phyloP scores from a whole-genome alignment of 1,139 yeast genomes.

The Yamadazyma mexicana region DNA sequence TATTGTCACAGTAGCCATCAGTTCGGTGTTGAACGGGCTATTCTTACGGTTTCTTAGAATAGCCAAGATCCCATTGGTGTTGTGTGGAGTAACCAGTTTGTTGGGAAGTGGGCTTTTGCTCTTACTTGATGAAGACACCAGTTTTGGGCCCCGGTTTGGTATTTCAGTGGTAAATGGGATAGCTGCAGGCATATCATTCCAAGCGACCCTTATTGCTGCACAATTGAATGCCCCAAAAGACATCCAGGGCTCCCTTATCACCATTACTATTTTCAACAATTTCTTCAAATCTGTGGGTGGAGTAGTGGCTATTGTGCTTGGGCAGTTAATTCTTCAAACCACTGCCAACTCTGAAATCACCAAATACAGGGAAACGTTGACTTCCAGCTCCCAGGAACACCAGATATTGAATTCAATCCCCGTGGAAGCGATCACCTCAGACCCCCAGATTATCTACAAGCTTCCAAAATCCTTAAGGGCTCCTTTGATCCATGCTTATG shows the following conservation, averaged over 20 bases:
- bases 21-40: slow-evolving; percentile 48
- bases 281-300: slow-evolving; percentile 51
- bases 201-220: slow-evolving; percentile 49
- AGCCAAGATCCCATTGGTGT: slow-evolving; percentile 48
- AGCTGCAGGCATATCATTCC: slow-evolving; percentile 55
- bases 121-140: slow-evolving; percentile 37
- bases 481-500: slow-evolving; percentile 28
- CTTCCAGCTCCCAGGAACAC: slow-evolving; percentile 17
- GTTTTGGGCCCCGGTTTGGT: slow-evolving; percentile 47
- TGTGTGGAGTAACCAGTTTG: slow-evolving; percentile 44
- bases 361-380: slow-evolving; percentile 16
- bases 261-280: slow-evolving; percentile 49
- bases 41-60: slow-evolving; percentile 45
- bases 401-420: slow-evolving; percentile 19
- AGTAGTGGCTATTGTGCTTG: slow-evolving; percentile 45
- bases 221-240: slow-evolving; percentile 57
- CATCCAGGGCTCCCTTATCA: slow-evolving; percentile 49
- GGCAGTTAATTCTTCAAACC: slow-evolving; percentile 46
- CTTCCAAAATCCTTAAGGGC: slow-evolving; percentile 25
- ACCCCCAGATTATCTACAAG: slow-evolving; percentile 28
- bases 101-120: slow-evolving; percentile 55
- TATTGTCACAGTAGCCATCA: slow-evolving; percentile 50
- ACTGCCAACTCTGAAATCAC: slow-evolving; percentile 25
- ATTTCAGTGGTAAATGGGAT: slow-evolving; percentile 54
- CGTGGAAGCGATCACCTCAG: slow-evolving; percentile 23